These are phyloP conservation scores for Dactylellina haptotyla DNA, from an alignment of 2,329 filamentous ascomycete species.

Conservation along the genomic window DNA sequence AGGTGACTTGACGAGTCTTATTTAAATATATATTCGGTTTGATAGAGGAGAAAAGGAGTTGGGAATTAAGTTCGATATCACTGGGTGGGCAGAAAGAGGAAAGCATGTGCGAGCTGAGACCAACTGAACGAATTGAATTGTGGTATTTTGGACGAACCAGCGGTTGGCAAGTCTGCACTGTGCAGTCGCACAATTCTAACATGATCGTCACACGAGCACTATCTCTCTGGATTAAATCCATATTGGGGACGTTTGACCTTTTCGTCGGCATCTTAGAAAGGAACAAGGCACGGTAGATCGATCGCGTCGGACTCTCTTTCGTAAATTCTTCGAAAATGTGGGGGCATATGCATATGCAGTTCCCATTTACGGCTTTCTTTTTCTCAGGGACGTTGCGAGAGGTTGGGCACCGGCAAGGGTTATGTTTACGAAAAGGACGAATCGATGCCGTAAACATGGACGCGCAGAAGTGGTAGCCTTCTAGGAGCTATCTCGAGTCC, in stretches of 20 bases:
- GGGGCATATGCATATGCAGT: too few relatives aligned
- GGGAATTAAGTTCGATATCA: not conserved
- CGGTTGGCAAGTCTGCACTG: not conserved
- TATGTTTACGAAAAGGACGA: too few relatives aligned
- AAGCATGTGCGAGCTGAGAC: conserved; percentile 40
- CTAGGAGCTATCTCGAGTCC: too few relatives aligned
- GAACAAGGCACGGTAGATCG: conserved; percentile 29
- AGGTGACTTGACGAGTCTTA: too few relatives aligned
- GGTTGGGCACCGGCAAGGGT: too few relatives aligned
- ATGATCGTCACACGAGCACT: conserved; percentile 34
- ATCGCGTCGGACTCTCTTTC: conserved; percentile 42
- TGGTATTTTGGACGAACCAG: conserved; percentile 24
- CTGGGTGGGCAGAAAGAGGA: not conserved
- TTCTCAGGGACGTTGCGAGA: too few relatives aligned
- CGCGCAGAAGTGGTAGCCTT: too few relatives aligned
- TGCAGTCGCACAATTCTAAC: conserved; percentile 41
- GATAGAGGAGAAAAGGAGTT: not conserved
- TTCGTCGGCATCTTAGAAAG: conserved; percentile 5
- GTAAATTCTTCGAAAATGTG: conserved; percentile 7
- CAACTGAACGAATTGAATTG: not conserved
- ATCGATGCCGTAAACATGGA: too few relatives aligned
- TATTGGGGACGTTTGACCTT: not conserved
- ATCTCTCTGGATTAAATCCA: conserved; percentile 12
- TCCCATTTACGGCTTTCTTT: too few relatives aligned
- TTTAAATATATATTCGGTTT: not conserved